Percentiles rank a stretch among this genome's conserved stretches.
phyloP scores from a whole-genome alignment of 1,284 basidiomycete species.

The Cryptococcus sp. region DNA sequence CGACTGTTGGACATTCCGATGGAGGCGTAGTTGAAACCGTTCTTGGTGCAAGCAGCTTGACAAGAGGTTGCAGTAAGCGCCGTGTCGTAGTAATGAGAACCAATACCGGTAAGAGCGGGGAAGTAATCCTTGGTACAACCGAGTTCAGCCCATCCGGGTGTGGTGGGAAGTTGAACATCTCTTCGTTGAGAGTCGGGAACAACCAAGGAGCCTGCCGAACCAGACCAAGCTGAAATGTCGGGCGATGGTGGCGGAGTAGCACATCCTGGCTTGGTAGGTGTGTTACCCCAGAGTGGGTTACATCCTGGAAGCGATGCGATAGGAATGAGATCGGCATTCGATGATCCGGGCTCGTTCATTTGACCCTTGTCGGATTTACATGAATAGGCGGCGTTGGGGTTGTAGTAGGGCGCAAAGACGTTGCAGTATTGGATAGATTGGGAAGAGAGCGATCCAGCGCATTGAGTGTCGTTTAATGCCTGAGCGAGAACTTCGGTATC shows the following conservation, averaged over 20 bases:
- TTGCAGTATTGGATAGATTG: constrained; percentile 15
- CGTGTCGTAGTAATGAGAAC: constrained; percentile 3
- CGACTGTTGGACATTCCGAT: constrained; percentile 1
- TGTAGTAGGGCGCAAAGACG: constrained; percentile 18
- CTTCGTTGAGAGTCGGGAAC: constrained; percentile 10
- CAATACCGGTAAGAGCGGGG: background rate
- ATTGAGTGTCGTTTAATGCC: constrained; percentile 22
- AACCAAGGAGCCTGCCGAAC: constrained; percentile 19
- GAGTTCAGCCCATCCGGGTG: constrained; percentile 22
- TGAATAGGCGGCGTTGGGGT: background rate
- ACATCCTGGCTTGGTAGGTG: constrained; percentile 23
- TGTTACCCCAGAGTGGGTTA: constrained; percentile 24
- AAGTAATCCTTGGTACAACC: constrained; percentile 18
- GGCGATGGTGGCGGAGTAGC: constrained; percentile 12
- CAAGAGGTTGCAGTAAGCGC: constrained; percentile 13
- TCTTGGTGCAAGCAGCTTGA: constrained; percentile 11
- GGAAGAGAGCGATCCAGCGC: constrained; percentile 9
- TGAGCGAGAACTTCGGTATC: constrained; percentile 22
- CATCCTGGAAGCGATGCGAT: constrained; percentile 26
- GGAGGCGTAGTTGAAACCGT: constrained; percentile 15
- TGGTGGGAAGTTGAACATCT: constrained; percentile 11
- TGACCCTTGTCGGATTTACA: constrained; percentile 28
- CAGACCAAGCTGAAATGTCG: constrained; percentile 16
- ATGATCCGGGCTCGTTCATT: constrained; percentile 18
- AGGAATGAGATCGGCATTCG: constrained; percentile 19